Conservation (phyloP, 176 grass and related monocot genomes). For the Bromus sterilis region DNA sequence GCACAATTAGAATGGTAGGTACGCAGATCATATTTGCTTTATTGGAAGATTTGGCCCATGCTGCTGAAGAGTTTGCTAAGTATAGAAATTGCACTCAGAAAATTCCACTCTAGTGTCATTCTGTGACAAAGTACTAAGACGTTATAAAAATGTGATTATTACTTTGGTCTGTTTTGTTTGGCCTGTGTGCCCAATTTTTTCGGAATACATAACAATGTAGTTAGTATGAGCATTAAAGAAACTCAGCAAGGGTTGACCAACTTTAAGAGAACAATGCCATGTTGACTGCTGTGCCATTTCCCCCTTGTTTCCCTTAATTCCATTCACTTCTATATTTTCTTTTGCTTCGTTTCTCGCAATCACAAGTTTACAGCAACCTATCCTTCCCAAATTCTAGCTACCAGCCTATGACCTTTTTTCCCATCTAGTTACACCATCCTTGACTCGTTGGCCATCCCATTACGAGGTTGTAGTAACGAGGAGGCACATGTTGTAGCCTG, state of each 20-base stretch:
- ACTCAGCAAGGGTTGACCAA: not conserved
- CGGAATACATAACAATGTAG: not conserved
- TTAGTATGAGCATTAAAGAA: not conserved
- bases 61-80: not conserved
- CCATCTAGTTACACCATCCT: not conserved
- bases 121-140: not conserved
- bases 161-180: not conserved
- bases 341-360: not conserved
- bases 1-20: not conserved
- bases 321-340: not conserved
- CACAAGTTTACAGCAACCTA: not conserved
- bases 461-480: not conserved
- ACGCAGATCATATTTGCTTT: not conserved
- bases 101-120: not conserved
- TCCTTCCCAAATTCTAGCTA: not conserved
- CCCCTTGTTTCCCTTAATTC: not conserved
- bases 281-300: not conserved
- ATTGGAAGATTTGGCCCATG: not conserved
- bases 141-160: not conserved
- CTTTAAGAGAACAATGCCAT: not conserved
- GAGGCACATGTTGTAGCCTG: not conserved
- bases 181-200: not conserved
- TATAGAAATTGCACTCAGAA: not conserved
- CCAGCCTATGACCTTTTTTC: not conserved
- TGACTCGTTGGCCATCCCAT: not conserved